A percentile compares a stretch with the other conserved stretches of the same genome.
Conservation (phyloP, 495 filamentous ascomycete genomes). For the Filosporella fistucella region DNA sequence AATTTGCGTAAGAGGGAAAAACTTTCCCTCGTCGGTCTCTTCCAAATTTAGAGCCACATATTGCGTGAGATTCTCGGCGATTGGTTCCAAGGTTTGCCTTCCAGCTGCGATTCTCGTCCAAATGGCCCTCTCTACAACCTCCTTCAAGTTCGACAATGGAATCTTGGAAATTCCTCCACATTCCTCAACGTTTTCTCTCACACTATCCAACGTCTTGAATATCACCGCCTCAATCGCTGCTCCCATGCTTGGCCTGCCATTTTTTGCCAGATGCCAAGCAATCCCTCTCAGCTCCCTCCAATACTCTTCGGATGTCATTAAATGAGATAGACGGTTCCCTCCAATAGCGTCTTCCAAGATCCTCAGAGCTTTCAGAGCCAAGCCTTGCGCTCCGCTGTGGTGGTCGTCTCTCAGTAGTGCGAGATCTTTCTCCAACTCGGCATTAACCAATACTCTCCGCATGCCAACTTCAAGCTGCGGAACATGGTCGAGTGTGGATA, state of each 20-base stretch:
- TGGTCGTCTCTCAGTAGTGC: constrained; percentile 44
- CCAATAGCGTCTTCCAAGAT: constrained; percentile 39
- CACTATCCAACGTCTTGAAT: neutral
- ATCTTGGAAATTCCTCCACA: no score
- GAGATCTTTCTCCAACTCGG: constrained; percentile 40
- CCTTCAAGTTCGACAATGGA: no score
- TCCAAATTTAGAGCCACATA: no score
- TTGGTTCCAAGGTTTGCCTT: no score
- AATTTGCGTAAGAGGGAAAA: no score
- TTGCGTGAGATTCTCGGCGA: no score
- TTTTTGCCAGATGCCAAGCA: constrained; percentile 61
- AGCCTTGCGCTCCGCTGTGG: constrained; percentile 50
- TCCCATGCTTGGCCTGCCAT: constrained; percentile 60
- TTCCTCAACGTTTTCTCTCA: neutral
- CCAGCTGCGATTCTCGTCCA: no score
- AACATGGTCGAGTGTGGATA: constrained; percentile 36
- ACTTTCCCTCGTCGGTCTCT: no score
- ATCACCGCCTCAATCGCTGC: neutral
- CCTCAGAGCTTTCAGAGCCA: constrained; percentile 44
- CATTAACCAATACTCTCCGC: constrained; percentile 49
- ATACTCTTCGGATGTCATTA: constrained; percentile 34
- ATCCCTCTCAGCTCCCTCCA: constrained; percentile 51
- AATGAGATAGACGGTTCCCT: constrained; percentile 15
- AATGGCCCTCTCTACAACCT: no score
- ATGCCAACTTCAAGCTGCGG: constrained; percentile 53